Base-by-base conservation (phyloP, 2,329 filamentous ascomycete genomes). In the Albophoma yamanashiensis region DNA sequence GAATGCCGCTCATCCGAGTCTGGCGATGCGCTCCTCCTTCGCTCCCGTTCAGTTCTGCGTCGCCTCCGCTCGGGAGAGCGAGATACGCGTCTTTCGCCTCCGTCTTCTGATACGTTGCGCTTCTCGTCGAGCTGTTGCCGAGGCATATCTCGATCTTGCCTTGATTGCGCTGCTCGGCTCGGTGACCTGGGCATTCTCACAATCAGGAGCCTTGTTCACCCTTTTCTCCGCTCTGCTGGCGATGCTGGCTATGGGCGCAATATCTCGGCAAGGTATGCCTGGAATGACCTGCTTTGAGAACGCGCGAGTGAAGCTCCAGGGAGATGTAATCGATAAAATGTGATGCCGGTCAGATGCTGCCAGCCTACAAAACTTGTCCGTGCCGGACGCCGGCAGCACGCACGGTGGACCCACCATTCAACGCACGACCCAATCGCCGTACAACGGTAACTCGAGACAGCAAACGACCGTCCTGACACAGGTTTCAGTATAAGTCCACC, bases 31-130 rank as follows among this genome's bases (percentile, higher is more conserved):
- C 62, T 62, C 11, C 57, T 47, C 45, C 53, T 38, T 39, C 55
- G 31, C 45, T 56, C 45, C 22, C 55, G 47, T 15, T 36, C 34
- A 31, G n/a, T 58, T 40, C 60, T 57, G 25, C 57, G 57, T 15
- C 58, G 43, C 58, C 55, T 63, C 42, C 58, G 62, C n/a, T 62
- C 63, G 3, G 60, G 63, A 4, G 64, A 63, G 20, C 53, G 59
- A 15, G 61, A 65, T 34, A 52, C 56, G 58, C 43, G 55, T 11
- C 43, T 34, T 3, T n/a, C 36, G 7, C n/a, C 12, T 7, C 47
- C 31, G 34, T 22, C 36, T 17, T 62, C 36, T 39, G 36, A 5
- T 43, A 56, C 11, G 3, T 43, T 22, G 17, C 38, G 11, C 7
- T 25, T 27, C 38, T 38, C 17, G 31, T 53, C 22, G n/a, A 6